These are phyloP conservation scores for Ophiostoma ulmi DNA, from an alignment of 2,329 filamentous ascomycete genomes.

Conservation along the genomic window DNA sequence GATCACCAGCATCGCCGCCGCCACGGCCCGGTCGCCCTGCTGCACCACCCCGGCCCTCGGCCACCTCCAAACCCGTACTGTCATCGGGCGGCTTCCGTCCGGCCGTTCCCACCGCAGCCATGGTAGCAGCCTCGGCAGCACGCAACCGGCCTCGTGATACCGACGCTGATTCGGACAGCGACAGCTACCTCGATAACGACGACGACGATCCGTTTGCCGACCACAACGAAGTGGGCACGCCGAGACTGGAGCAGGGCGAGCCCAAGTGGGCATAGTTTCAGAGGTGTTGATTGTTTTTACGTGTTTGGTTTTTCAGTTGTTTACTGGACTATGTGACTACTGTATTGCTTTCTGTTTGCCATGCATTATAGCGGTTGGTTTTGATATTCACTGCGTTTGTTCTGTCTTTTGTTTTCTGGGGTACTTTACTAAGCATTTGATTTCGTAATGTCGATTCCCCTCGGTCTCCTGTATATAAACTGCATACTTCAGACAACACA, in stretches of 20 bases:
- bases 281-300: neutral
- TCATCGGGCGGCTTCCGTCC: constrained; percentile 5
- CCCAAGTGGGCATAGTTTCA: constrained; percentile 32
- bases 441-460: too few relatives aligned
- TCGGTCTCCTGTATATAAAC: too few relatives aligned
- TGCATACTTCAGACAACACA: too few relatives aligned
- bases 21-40: constrained; percentile 39
- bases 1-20: constrained; percentile 35
- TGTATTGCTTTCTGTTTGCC: neutral
- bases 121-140: constrained; percentile 40
- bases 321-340: too few relatives aligned
- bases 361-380: neutral
- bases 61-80: constrained; percentile 42
- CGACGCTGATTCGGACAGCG: constrained; percentile 45
- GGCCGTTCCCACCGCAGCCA: constrained; percentile 19
- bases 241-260: constrained; percentile 38
- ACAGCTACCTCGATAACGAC: constrained; percentile 59
- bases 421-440: too few relatives aligned
- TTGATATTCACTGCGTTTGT: neutral
- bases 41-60: constrained; percentile 46
- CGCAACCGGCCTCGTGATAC: constrained; percentile 23
- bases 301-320: neutral
- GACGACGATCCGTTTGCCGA: constrained; percentile 85
- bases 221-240: constrained; percentile 58
- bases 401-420: too few relatives aligned